Percentiles rank a stretch among this genome's conserved stretches.
Evolutionary conservation across 352 stramenopile species (phyloP).

Genomic region (Globisporangium parvum): DNA sequence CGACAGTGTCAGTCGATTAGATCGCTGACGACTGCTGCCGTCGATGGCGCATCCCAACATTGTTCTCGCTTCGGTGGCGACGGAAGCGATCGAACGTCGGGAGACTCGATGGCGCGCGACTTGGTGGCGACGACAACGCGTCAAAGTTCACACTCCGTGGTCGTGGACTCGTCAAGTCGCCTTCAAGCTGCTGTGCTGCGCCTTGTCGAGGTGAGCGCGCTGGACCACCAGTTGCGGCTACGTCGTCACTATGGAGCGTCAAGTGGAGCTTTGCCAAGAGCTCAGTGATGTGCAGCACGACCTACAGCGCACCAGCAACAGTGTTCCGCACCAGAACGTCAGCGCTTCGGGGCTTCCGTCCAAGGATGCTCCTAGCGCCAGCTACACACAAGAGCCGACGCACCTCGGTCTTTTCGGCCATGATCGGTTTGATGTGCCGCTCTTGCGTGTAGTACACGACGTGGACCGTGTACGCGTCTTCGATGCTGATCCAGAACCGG

Average conservation of each 20-base stretch:
- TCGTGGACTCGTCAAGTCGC: background rate
- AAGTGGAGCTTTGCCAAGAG: conserved; percentile 35
- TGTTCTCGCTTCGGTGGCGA: conserved; percentile 6
- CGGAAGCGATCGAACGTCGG: conserved; percentile 11
- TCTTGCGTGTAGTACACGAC: conserved; percentile 74
- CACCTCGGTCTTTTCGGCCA: conserved; percentile 72
- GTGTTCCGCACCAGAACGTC: background rate
- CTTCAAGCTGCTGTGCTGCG: background rate
- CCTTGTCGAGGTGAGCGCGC: background rate
- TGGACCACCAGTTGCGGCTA: background rate
- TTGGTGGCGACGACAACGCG: background rate
- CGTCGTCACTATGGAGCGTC: conserved; percentile 23
- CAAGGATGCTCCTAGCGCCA: background rate
- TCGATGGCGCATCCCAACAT: conserved; percentile 10
- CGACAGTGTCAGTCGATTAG: background rate
- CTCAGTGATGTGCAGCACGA: conserved; percentile 55
- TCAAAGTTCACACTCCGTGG: conserved; percentile 1
- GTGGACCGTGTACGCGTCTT: conserved; percentile 60
- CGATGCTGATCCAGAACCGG: conserved; percentile 70
- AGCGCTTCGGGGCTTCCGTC: background rate
- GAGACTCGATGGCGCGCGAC: conserved; percentile 3
- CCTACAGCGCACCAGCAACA: conserved; percentile 18
- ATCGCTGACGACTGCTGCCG: conserved; percentile 12
- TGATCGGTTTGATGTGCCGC: conserved; percentile 49
- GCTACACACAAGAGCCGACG: background rate